Conservation (phyloP, 768 basidiomycete species). For the Pleurotus djamor region DNA sequence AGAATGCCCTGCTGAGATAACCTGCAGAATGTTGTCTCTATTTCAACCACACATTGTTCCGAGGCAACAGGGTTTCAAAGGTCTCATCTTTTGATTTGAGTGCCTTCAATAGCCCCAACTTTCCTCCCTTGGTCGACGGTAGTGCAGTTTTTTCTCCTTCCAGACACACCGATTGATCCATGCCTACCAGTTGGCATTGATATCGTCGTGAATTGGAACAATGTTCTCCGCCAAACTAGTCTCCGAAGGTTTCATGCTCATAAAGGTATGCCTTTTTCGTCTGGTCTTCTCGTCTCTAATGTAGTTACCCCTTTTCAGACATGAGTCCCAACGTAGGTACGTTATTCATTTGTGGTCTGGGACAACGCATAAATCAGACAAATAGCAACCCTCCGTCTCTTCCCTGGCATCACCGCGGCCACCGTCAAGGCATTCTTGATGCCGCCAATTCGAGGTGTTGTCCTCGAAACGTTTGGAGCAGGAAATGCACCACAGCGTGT, state of each 20-base stretch:
- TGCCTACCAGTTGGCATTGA: constrained; percentile 74
- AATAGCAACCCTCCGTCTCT: constrained; percentile 77
- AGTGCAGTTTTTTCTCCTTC: neutral
- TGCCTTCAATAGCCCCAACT: constrained; percentile 86
- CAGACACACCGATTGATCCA: neutral
- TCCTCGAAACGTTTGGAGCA: constrained; percentile 90
- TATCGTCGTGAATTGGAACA: constrained; percentile 85
- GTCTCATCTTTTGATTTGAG: constrained; percentile 79
- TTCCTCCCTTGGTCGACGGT: constrained; percentile 81
- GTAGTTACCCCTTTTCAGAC: constrained; percentile 33
- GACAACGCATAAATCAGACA: neutral
- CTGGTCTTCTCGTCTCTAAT: neutral
- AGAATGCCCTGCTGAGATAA: neutral
- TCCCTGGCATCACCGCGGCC: constrained; percentile 79
- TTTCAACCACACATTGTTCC: constrained; percentile 87
- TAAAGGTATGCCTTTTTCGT: constrained; percentile 47
- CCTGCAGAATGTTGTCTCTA: constrained; percentile 77
- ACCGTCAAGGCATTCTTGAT: constrained; percentile 76
- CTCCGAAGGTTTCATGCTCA: constrained; percentile 79
- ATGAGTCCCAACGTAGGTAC: constrained; percentile 82
- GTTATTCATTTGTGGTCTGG: too few species aligned
- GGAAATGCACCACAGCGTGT: constrained; percentile 87
- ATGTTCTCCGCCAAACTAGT: constrained; percentile 81
- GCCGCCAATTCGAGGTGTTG: constrained; percentile 75
- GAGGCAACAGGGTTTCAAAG: constrained; percentile 85